Percentiles rank a stretch among this genome's conserved stretches.
phyloP scores from a whole-genome alignment of 306 rosid species.

The Vigna angularis region DNA sequence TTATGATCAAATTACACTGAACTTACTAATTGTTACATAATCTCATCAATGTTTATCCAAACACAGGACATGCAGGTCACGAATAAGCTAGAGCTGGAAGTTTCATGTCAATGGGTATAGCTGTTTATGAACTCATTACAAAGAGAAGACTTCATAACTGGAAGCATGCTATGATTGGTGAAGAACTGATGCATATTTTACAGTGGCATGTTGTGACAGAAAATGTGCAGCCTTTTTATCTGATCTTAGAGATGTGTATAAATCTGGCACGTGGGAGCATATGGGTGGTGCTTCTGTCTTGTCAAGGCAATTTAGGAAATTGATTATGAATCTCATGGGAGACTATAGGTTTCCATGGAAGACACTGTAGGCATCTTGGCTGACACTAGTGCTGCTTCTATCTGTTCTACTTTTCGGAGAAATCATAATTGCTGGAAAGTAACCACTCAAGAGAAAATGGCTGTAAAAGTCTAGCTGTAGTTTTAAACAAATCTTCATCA shows the following conservation, averaged over 20 bases:
- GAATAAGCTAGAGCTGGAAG: no score
- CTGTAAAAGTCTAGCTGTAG: conserved; percentile 31
- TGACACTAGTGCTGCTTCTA: neutral
- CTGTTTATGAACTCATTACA: no score
- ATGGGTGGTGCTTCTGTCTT: conserved; percentile 15
- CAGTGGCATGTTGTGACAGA: conserved; percentile 2
- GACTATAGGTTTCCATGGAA: conserved; percentile 6
- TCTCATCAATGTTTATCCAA: no score
- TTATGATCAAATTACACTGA: no score
- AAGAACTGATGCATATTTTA: conserved; percentile 33
- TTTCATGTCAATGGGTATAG: no score
- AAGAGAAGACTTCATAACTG: conserved; percentile 64
- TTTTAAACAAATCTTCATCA: neutral
- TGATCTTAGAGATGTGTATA: no score
- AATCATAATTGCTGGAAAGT: neutral
- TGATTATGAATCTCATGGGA: conserved; percentile 14
- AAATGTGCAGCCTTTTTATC: neutral
- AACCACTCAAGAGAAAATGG: conserved; percentile 3
- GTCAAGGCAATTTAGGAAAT: conserved; percentile 35
- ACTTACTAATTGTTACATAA: no score
- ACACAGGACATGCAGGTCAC: no score
- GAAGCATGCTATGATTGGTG: conserved; percentile 61
- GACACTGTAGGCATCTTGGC: neutral
- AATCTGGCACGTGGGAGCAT: no score
- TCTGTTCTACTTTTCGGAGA: conserved; percentile 37